A percentile compares a stretch with the other conserved stretches of the same genome.
Evolutionary conservation across 768 basidiomycete genomes (phyloP).

Genomic region (Trametes coccinea): DNA sequence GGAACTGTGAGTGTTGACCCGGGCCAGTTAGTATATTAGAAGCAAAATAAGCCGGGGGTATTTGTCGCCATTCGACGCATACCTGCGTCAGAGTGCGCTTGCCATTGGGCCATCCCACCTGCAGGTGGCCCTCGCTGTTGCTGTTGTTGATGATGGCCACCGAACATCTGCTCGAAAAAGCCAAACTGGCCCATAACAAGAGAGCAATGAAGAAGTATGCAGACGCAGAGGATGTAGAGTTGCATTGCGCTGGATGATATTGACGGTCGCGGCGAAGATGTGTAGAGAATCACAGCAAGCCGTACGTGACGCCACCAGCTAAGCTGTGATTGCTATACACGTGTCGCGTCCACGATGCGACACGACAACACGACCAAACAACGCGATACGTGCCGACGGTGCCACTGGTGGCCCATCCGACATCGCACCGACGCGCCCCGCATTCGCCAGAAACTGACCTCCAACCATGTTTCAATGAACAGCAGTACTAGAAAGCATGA

Average conservation of each 20-base stretch:
- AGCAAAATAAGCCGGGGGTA: too few relatives aligned
- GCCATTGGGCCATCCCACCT: constrained; percentile 53
- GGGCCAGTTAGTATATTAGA: too few relatives aligned
- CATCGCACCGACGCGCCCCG: too few relatives aligned
- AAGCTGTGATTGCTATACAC: neutral
- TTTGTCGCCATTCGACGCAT: constrained; percentile 17
- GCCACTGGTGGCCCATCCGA: too few relatives aligned
- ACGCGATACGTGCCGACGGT: neutral
- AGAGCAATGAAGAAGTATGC: constrained; percentile 30
- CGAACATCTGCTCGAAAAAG: constrained; percentile 81
- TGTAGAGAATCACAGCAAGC: too few relatives aligned
- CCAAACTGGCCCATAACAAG: constrained; percentile 62
- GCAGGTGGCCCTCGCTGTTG: constrained; percentile 49
- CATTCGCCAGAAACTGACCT: neutral
- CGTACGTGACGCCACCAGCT: too few relatives aligned
- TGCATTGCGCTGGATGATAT: neutral
- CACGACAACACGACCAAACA: constrained; percentile 24
- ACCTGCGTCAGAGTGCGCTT: constrained; percentile 66
- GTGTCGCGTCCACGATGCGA: constrained; percentile 1
- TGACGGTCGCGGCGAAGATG: neutral
- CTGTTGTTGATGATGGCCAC: constrained; percentile 55
- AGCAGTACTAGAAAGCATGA: constrained; percentile 7
- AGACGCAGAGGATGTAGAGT: constrained; percentile 34
- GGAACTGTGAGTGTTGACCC: constrained; percentile 44
- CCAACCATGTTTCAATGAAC: neutral